Base-by-base conservation (phyloP, 352 stramenopile genomes). In the Pythium oligandrum region DNA sequence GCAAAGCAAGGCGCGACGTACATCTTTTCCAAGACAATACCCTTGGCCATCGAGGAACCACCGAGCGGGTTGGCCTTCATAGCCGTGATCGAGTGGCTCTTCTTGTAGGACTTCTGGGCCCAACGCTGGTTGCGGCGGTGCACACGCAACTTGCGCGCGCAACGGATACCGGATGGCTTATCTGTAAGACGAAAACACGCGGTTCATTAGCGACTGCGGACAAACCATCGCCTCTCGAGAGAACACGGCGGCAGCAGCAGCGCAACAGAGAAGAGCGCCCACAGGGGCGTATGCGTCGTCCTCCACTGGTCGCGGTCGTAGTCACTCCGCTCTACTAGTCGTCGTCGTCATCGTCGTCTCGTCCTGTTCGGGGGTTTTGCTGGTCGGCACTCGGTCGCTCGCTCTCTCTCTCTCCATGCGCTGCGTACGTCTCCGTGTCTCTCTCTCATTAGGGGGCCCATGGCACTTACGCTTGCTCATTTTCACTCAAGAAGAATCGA, bases 21-120 rank as follows among this genome's bases (percentile, higher is more conserved):
- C 73, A 99, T 99, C 91, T 99, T 99, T 79, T 99, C 98, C 44
- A 99, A 86, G 39, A 99, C 98, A 76, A 99, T 99, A 76, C 97
- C 98, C 92, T 99, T 99, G 68, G 97, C 96, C 97, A 99, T 99
- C 64, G 97, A 99, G 45, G 97, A 98, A 65, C 97, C 97, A 96
- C 97, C 98, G 68, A 99, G 96, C 63, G 97, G 97, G 84, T 99
- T 99, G 64, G 97, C 96, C 93, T 99, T 99, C 95, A 99, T 99
- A 64, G 96, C 96, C 43, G 96, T 99, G 59, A 99, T 87, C 65
- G 96, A 98, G 91, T 99, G 95, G 68, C 89, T 96, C 91, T 99
- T 99, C 83, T 98, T 99, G 95, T 99, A 99, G 69, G 90, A 96
- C 74, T 98, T 98, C 64, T 96, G 88, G 45, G 91, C 82, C 98